phyloP scores from a whole-genome alignment of 345 rosid genomes.

The Anastatica hierochuntica region DNA sequence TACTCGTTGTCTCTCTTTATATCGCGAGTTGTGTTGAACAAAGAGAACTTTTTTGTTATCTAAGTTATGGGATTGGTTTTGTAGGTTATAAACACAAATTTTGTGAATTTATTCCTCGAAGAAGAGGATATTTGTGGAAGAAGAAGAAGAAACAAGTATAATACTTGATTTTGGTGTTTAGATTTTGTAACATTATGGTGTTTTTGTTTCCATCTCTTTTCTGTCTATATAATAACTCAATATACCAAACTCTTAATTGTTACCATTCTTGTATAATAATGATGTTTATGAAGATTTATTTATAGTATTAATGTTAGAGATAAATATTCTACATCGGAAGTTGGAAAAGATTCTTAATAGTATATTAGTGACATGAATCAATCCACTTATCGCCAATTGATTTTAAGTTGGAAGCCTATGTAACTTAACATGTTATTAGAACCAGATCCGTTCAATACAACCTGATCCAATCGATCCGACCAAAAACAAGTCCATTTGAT shows the following conservation, averaged over 20 bases:
- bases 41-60: neutral
- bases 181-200: conserved; percentile 19
- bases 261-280: conserved; percentile 20
- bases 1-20: neutral
- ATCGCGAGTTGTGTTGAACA: neutral
- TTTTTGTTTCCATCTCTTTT: conserved; percentile 4
- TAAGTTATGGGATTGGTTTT: too few species aligned
- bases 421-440: too few species aligned
- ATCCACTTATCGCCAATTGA: too few species aligned
- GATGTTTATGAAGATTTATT: too few species aligned
- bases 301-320: too few species aligned
- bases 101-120: conserved; percentile 15
- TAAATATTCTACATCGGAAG: too few species aligned
- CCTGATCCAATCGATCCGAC: too few species aligned
- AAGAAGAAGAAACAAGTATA: conserved; percentile 1
- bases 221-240: conserved; percentile 14
- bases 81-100: conserved; percentile 17
- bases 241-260: neutral
- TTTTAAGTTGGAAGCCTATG: too few species aligned
- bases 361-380: too few species aligned
- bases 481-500: too few species aligned
- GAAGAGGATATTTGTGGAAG: conserved; percentile 12
- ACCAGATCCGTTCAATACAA: too few species aligned
- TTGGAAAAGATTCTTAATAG: too few species aligned
- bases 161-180: conserved; percentile 12